Evolutionary conservation across 1,284 basidiomycete genomes (phyloP).

Genomic region (Apiotrichum veenhuisii): DNA sequence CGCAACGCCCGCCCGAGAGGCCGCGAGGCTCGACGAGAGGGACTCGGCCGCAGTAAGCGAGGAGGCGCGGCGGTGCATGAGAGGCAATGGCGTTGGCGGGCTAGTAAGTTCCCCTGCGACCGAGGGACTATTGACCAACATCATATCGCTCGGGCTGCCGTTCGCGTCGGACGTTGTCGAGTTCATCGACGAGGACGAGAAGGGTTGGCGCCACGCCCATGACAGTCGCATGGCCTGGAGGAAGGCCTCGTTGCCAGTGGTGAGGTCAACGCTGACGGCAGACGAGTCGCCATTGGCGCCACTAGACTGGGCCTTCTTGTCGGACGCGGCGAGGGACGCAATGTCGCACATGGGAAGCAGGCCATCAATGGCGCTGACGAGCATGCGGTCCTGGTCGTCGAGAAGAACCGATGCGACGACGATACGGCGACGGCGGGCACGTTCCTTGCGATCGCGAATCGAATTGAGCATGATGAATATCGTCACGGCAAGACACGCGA

Average conservation of each 20-base stretch:
- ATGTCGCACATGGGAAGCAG: slow-evolving; percentile 51
- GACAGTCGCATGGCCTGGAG: slow-evolving; percentile 49
- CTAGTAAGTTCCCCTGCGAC: not conserved
- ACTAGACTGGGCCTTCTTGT: slow-evolving; percentile 3
- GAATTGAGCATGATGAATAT: slow-evolving; percentile 47
- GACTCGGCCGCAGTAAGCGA: slow-evolving; percentile 8
- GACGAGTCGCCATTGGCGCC: slow-evolving; percentile 3
- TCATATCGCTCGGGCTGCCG: not conserved
- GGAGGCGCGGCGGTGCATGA: slow-evolving; percentile 7
- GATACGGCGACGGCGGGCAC: slow-evolving; percentile 48
- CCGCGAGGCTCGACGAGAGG: slow-evolving; percentile 3
- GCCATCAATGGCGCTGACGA: slow-evolving; percentile 51
- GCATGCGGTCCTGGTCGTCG: slow-evolving; percentile 47
- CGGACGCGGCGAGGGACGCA: slow-evolving; percentile 34
- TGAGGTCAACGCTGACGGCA: slow-evolving; percentile 48
- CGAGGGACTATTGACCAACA: not conserved
- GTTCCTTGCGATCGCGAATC: slow-evolving; percentile 40
- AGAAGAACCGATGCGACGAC: slow-evolving; percentile 50
- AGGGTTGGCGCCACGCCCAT: slow-evolving; percentile 50
- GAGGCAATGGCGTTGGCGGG: not conserved
- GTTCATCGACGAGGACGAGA: slow-evolving; percentile 23
- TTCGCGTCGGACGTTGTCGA: slow-evolving; percentile 13
- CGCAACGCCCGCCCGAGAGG: slow-evolving; percentile 26
- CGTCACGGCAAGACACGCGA: slow-evolving; percentile 48
- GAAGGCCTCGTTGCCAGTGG: slow-evolving; percentile 50